A percentile compares a stretch with the other conserved stretches of the same genome.
Evolutionary conservation across 257 asterid species (phyloP).

Genomic region (Lantana camara): DNA sequence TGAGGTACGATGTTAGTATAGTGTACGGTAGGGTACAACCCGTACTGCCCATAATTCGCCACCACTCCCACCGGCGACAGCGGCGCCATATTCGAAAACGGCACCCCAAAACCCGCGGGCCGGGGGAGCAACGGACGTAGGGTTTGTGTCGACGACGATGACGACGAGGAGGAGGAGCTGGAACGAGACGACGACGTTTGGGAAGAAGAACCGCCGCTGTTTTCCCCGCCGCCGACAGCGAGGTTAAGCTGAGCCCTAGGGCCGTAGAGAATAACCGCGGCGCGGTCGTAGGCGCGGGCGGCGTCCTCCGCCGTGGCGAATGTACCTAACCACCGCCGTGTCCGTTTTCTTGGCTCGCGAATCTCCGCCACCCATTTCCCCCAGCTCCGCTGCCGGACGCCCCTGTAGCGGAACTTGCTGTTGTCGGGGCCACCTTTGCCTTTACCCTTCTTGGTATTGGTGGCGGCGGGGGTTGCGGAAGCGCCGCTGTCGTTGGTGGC

Average conservation of each 20-base stretch:
- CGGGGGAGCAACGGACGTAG: slow-evolving; percentile 84
- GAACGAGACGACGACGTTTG: slow-evolving; percentile 43
- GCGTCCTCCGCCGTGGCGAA: slow-evolving; percentile 96
- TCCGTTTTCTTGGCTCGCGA: slow-evolving; percentile 82
- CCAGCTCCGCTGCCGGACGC: slow-evolving; percentile 96
- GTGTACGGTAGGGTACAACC: slow-evolving; percentile 54
- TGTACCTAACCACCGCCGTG: slow-evolving; percentile 86
- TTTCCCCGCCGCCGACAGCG: not conserved
- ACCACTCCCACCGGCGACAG: slow-evolving; percentile 8
- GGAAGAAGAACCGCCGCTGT: slow-evolving; percentile 25
- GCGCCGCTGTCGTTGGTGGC: slow-evolving; percentile 19
- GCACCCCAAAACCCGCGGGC: slow-evolving; percentile 62
- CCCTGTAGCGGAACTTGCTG: slow-evolving; percentile 69
- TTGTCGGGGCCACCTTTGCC: slow-evolving; percentile 94
- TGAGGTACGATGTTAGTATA: slow-evolving; percentile 35
- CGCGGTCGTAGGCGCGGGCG: slow-evolving; percentile 97
- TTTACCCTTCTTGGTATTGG: slow-evolving; percentile 32
- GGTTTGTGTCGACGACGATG: slow-evolving; percentile 51
- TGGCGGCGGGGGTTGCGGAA: not conserved
- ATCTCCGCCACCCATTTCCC: slow-evolving; percentile 99
- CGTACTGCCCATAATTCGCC: slow-evolving; percentile 43
- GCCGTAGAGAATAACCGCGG: slow-evolving; percentile 78
- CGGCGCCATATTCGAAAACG: slow-evolving; percentile 32
- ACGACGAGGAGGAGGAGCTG: slow-evolving; percentile 39
- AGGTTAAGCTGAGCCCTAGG: slow-evolving; percentile 78